Evolutionary conservation across 495 filamentous ascomycete genomes (phyloP), one percentile per base, ranked within the genome.

Genomic region (Talaromyces nanjingensis): DNA sequence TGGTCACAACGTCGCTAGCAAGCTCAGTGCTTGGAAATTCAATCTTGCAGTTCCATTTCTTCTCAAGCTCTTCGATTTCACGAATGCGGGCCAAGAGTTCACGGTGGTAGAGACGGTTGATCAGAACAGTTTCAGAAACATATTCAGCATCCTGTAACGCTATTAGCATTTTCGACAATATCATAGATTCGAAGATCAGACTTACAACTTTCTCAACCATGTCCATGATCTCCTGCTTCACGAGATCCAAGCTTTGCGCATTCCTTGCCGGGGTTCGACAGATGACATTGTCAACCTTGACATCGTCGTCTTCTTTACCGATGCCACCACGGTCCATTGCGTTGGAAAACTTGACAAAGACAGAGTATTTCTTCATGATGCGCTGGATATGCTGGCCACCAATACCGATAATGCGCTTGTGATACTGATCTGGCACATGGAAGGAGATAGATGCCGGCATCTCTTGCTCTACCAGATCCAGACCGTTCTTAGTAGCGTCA

Each of bases 281-380:
- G 69, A 99, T 96, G 66, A 99, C 94, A 74, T 99, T 99, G 80
- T 98, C 94, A 57, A 97, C 93, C 73, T 96, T 96, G 76, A 94
- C 91, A 72, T 98, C 94, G 73, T 98, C 96, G 70, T 96, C 93
- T 69, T 98, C 94, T 65, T 92, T 91, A 66, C 91, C 90, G 75
- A 96, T 88, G 11, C 92, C 92, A 63, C 92, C 93, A 68, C 94
- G 90, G 74, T 99, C 94, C 96, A 98, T 98, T 27, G 96, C 94
- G 70, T 99, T 99, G 66, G 92, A 96, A 72, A 99, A 99, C 73
- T 99, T 99, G 79, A 99, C 94, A 66, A 98, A 99, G 63, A 99
- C 94, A 2, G 94, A 99, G 78, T 99, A 96, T 76, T 97, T 97
- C 81, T 99, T 99, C 94, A 98, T 99, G 79, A 98, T 98, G 63